Evolutionary conservation across 257 asterid species (phyloP).

Genomic region (Hygrophila difformis): DNA sequence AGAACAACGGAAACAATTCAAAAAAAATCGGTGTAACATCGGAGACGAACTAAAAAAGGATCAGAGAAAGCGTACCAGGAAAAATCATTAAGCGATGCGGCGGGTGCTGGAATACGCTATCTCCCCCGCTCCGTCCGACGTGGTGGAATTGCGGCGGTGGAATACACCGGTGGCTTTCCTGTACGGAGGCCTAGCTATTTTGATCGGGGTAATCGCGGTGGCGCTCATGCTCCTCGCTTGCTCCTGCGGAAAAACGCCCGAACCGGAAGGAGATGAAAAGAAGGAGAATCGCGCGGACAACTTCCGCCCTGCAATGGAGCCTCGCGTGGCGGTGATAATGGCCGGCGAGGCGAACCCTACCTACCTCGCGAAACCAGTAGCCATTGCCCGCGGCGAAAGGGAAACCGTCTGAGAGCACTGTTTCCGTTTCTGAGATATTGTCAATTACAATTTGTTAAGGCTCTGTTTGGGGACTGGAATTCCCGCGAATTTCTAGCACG

Average conservation of each 20-base stretch:
- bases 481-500: too few relatives aligned
- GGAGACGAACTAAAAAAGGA: not conserved
- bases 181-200: constrained; percentile 25
- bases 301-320: constrained; percentile 33
- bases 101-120: not conserved
- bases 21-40: not conserved
- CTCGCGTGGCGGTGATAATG: constrained; percentile 43
- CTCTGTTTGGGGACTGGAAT: too few relatives aligned
- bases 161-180: constrained; percentile 33
- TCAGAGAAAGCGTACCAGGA: too few relatives aligned
- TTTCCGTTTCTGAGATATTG: too few relatives aligned
- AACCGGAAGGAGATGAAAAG: constrained; percentile 8
- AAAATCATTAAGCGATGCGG: constrained; percentile 13
- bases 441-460: too few relatives aligned
- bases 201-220: constrained; percentile 29
- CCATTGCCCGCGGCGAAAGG: not conserved
- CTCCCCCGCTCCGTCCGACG: constrained; percentile 12
- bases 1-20: not conserved
- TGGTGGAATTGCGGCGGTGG: constrained; percentile 19
- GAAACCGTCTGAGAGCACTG: too few relatives aligned
- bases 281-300: constrained; percentile 7
- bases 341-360: constrained; percentile 44
- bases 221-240: constrained; percentile 35
- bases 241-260: constrained; percentile 16
- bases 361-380: constrained; percentile 27